A percentile compares a stretch with the other conserved stretches of the same genome.
Conservation (phyloP, 352 stramenopile species). For the Pythium apleroticum region DNA sequence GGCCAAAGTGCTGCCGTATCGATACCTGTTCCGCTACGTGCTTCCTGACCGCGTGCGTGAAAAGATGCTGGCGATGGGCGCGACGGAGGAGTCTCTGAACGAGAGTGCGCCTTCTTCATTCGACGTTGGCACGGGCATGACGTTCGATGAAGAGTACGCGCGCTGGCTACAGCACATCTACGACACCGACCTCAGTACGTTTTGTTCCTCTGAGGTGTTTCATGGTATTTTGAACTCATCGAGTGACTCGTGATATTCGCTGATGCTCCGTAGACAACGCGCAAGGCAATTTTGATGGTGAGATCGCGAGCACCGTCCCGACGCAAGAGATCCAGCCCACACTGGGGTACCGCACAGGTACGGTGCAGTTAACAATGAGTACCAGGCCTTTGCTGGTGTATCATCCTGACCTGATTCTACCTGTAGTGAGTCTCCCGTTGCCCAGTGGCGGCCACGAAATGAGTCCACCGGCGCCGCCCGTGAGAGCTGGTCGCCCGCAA, state of each 20-base stretch:
- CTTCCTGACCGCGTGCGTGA: slow-evolving; percentile 58
- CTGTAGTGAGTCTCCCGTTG: slow-evolving; percentile 58
- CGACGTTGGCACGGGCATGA: slow-evolving; percentile 55
- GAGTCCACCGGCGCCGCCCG: slow-evolving; percentile 22
- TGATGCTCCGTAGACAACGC: slow-evolving; percentile 24
- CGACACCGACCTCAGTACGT: slow-evolving; percentile 80
- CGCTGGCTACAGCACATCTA: slow-evolving; percentile 87
- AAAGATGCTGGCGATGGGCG: slow-evolving; percentile 71
- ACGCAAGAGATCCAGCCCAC: slow-evolving; percentile 36
- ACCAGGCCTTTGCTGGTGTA: background rate
- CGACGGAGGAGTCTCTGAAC: slow-evolving; percentile 64
- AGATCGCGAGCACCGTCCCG: slow-evolving; percentile 17
- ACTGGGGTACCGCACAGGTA: slow-evolving; percentile 39
- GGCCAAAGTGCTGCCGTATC: slow-evolving; percentile 49
- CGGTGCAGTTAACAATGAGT: background rate
- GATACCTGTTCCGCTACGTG: slow-evolving; percentile 77
- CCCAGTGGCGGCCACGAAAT: slow-evolving; percentile 31
- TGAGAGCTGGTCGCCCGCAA: slow-evolving; percentile 30
- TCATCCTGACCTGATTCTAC: background rate
- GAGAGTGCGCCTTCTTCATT: slow-evolving; percentile 68
- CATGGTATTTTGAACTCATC: background rate
- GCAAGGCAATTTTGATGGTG: slow-evolving; percentile 29
- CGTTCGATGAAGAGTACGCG: slow-evolving; percentile 87
- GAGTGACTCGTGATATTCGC: background rate
- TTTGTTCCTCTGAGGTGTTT: background rate